These are phyloP conservation scores for Nannochloris sp. DNA, from an alignment of 139 green algal species.

Conservation along the genomic window DNA sequence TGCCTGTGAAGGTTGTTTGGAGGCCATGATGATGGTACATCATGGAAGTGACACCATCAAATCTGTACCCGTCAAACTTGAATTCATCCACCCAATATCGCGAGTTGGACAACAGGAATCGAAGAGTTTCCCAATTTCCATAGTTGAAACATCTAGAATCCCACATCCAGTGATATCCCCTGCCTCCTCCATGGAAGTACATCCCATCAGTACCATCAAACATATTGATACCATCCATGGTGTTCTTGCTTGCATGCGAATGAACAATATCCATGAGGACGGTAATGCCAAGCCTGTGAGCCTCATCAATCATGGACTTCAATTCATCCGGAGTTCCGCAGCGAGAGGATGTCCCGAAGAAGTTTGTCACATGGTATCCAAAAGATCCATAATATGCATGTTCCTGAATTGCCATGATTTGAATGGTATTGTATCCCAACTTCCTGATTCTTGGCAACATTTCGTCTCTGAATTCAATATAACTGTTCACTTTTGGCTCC, in stretches of 20 bases:
- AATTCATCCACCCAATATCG: constrained; percentile 96
- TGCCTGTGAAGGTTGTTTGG: constrained; percentile 88
- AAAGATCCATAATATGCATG: constrained; percentile 89
- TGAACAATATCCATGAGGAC: constrained; percentile 85
- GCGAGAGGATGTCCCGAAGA: constrained; percentile 83
- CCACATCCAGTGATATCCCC: constrained; percentile 97
- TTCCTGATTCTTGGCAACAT: constrained; percentile 89
- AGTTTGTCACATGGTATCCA: constrained; percentile 91
- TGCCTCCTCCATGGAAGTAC: constrained; percentile 84
- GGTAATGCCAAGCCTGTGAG: constrained; percentile 71
- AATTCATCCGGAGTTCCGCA: constrained; percentile 97
- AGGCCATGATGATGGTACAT: constrained; percentile 99
- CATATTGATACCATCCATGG: constrained; percentile 93
- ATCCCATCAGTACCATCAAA: constrained; percentile 89
- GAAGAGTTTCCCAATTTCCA: constrained; percentile 91
- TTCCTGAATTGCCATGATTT: constrained; percentile 99
- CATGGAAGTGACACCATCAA: constrained; percentile 96
- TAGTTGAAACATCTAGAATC: constrained; percentile 98
- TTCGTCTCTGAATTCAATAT: constrained; percentile 84
- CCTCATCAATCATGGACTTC: constrained; percentile 90
- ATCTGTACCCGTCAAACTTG: constrained; percentile 96
- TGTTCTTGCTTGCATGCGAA: constrained; percentile 84
- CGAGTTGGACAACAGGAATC: constrained; percentile 92
- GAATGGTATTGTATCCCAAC: constrained; percentile 97
- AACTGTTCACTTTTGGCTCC: constrained; percentile 79